Evolutionary conservation across 176 grass and related monocot species (phyloP), one percentile per base, ranked within the genome.

Genomic region (Thalia dealbata): DNA sequence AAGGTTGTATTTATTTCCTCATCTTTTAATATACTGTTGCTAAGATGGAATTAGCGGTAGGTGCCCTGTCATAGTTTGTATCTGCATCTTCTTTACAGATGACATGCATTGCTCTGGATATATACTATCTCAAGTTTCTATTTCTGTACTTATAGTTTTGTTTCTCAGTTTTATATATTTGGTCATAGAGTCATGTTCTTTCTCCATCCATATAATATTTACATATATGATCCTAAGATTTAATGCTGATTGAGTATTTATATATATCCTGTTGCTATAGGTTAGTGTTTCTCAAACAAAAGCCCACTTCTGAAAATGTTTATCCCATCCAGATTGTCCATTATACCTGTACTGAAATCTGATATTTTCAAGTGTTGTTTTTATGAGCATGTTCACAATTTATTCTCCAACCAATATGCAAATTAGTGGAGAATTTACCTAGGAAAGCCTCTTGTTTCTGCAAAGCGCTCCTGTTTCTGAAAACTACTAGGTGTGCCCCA

Each of bases 1-100:
- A 78, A 99, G 95, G 95, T 99, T 72, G 54, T 70, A 41, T 65
- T 84, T 54, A 64, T 66, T 41, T 24, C n/a, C 32, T 55, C 21
- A 42, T 74, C 51, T 59, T 22, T 24, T 73, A 21, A 44, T 9
- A n/a, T 45, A 46, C 22, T 16, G 1, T 10, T 42, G 41, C 9
- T 45, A 23, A 26, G 15, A 15, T 66, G 26, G 13, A 52, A 42
- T 64, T 41, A n/a, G 13, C 48, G 23, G 26, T 14, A 25, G 51
- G 14, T 77, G 6, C 6, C 14, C 14, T 18, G 16, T 9, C 43
- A 0, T 72, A 50, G 11, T 51, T 72, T 50, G 38, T n/a, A 28
- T 59, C 72, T 21, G 19, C 18, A 3, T 58, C 0, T 21, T 6
- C 6, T 14, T 18, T 16, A 52, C 3, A 52, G 13, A 3, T 18